Evolutionary conservation across 1,284 basidiomycete species (phyloP), one percentile per base, ranked within the genome.

Genomic region (Papiliotrema terrestris): DNA sequence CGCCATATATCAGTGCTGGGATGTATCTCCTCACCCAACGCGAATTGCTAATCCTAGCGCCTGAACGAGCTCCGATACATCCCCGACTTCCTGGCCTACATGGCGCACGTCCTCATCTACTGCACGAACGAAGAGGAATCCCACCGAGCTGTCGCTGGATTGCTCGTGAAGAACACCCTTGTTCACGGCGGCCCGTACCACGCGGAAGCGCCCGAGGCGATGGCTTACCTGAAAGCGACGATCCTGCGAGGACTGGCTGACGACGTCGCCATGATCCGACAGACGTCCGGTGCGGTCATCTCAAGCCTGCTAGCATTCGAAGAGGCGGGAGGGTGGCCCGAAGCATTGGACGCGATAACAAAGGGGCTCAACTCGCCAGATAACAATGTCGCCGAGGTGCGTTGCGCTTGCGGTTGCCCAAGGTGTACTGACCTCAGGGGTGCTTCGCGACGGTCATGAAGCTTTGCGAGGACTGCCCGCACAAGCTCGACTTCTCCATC

Each of bases 21-120:
- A 45, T 14, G 49, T 49, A 6, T 15, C 15, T 45, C 13, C 41
- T 45, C 42, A 17, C 29, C 4, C 19, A 29, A 43, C 41, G 41
- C 36, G 41, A 13, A 43, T 43, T 43, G n/a, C 17, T 36, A 8
- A 20, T 43, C 43, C 57, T 70, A 94, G 91, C 92, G 91, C 83
- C 83, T 95, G 58, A 90, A 91, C 73, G 84, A 82, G 65, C 93
- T 94, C 77, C 89, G 89, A 74, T 85, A 85, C 69, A 85, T 87
- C 57, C 89, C 92, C 52, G 91, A 95, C 77, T 98, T 98, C 77
- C 88, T 95, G 61, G 93, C 89, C 62, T 98, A 99, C 83, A 86
- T 98, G 58, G 89, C 89, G 44, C 91, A 95, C 76, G 92, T 98
- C 78, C 84, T 96, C 60, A 86, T 89, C 49, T 82, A 83, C 45